Base-by-base conservation (phyloP, 1,284 basidiomycete genomes). In the Singerocomus inundabilis region DNA sequence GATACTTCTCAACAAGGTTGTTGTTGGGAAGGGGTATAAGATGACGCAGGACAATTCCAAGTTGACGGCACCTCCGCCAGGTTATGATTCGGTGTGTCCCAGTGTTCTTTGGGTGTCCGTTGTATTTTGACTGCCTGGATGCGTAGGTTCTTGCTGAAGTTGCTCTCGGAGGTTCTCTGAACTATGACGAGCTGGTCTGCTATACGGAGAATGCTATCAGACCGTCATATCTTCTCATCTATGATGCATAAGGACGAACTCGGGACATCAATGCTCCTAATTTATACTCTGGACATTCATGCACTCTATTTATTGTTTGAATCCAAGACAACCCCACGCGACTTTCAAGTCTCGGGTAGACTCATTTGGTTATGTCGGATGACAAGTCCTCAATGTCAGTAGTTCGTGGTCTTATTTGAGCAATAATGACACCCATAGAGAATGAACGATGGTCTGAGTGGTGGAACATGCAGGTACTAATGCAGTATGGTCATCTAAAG, bases 1-100 rank as follows among this genome's bases (percentile, higher is more conserved):
- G 0, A 81, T 85, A 30, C 71, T 85, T 11, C 67, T 85, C 46
- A 85, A 84, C 66, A 84, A 83, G 59, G 82, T 85, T 12, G 70
- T 84, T 12, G 82, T 84, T n/a, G 84, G 84, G 24, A 80, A 78
- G 57, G 83, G 83, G 5, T 80, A 73, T 55, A 84, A 83, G 62
- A 68, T 82, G 66, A 72, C 73, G n/a, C 74, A 80, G 25, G 78
- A 82, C 55, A 77, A 75, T 51, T 72, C 74, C 5, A 68, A 63
- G 6, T 55, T 85, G 44, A 80, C 75, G 0, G 66, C 75, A 0
- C 77, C 82, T 30, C 83, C 84, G 34, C 40, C 72, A 31, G 83
- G 82, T 8, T 84, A 74, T 55, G 82, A 85, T 60, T 83, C 82
- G 36, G 81, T 82, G 45, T 34, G 77, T 70, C 21, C 21, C 21